A percentile compares a stretch with the other conserved stretches of the same genome.
phyloP scores from a whole-genome alignment of 177 flowering plant genomes.

The Vitis hybrid region DNA sequence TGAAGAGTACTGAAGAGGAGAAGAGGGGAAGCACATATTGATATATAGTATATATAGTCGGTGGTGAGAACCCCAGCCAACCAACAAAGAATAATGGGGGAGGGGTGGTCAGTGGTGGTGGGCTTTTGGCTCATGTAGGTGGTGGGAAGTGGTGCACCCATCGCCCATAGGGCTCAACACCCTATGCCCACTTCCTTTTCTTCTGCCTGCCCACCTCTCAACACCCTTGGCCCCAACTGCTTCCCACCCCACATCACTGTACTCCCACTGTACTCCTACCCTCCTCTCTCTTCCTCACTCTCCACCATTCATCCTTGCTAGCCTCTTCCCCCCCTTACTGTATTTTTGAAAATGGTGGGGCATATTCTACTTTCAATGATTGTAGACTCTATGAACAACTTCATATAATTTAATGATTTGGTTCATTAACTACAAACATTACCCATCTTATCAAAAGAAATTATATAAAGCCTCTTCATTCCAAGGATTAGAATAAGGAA shows the following conservation, averaged over 20 bases:
- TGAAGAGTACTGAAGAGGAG: no score
- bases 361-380: no score
- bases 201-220: slow-evolving; percentile 4
- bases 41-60: slow-evolving; percentile 12
- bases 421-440: no score
- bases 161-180: neutral
- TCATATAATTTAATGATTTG: no score
- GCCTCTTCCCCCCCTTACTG: neutral
- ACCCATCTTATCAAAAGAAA: no score
- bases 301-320: neutral
- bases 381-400: no score
- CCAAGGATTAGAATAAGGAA: no score
- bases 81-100: slow-evolving; percentile 19
- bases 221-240: slow-evolving; percentile 5
- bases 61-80: slow-evolving; percentile 27
- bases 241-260: neutral
- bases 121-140: neutral
- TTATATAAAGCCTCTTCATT: no score
- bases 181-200: neutral
- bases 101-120: neutral
- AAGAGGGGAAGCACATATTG: no score
- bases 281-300: neutral
- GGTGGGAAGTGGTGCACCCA: neutral
- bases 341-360: no score
- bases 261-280: neutral